Conservation (phyloP, 441 rosid genomes). For the Brassica hybrid region DNA sequence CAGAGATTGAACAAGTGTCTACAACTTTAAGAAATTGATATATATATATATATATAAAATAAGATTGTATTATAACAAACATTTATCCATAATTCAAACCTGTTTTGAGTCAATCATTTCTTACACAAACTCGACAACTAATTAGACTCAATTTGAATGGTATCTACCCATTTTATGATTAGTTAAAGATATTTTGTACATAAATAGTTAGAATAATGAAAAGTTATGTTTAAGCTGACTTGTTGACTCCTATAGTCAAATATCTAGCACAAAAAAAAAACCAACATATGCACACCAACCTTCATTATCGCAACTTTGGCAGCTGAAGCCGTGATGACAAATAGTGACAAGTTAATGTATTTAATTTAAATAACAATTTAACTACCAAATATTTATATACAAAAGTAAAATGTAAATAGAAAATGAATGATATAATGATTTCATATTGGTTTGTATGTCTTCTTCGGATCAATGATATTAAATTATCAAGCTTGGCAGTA, state of each 20-base stretch:
- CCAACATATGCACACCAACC: constrained; percentile 44
- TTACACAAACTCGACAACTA: background rate
- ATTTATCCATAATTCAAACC: background rate
- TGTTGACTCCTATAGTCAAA: constrained; percentile 49
- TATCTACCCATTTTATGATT: background rate
- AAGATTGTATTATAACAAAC: background rate
- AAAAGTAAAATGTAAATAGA: constrained; percentile 23
- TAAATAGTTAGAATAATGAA: background rate
- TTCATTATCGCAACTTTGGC: constrained; percentile 44
- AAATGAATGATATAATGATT: constrained; percentile 49
- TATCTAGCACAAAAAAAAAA: constrained; percentile 40
- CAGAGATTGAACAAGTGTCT: background rate
- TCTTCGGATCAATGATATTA: constrained; percentile 53
- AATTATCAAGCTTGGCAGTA: constrained; percentile 52
- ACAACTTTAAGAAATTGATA: background rate
- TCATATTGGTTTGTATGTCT: constrained; percentile 67
- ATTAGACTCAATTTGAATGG: background rate
- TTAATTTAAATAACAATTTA: background rate
- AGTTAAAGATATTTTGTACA: background rate
- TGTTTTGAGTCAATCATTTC: background rate
- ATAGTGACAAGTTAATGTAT: constrained; percentile 48
- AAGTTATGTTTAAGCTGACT: constrained; percentile 38
- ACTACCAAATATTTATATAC: background rate
- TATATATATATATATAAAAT: background rate
- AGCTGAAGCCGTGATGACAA: constrained; percentile 54